Base-by-base conservation (phyloP, 306 rosid genomes). In the Ormosia semicastrata region DNA sequence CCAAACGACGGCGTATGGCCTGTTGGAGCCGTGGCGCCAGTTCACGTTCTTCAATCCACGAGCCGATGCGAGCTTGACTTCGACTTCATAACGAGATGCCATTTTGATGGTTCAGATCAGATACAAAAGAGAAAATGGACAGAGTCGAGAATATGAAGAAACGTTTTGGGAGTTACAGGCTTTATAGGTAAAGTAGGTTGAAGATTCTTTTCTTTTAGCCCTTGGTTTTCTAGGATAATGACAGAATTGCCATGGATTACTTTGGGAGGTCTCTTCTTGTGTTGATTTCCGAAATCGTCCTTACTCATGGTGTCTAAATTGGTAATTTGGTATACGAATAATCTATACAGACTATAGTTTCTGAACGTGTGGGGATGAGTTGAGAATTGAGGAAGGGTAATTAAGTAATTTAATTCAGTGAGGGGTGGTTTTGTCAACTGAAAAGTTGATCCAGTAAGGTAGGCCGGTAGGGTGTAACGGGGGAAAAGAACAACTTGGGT, bases 1-100 rank as follows among this genome's bases (percentile, higher is more conserved):
- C 97, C 98, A 95, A 3, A 93, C 90, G 83, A 95, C 97, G 84
- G 85, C 98, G 88, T 95, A 95, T 0, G 99, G 95, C 53, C 57
- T 82, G 72, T 79, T 80, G 0, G 80, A 32, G 5, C 99, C 99
- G 81, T 90, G 43, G 32, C 94, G 94, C 99, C 99, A 93, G 84
- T 95, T 95, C 59, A 94, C 89, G 88, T 94, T 94, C 86, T 94
- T 94, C 37, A 94, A 85, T 14, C 78, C 87, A 17, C 43, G 86
- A 1, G 97, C 98, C 2, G 92, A 89, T 5, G 82, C 1, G 17
- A 94, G 54, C 67, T 82, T 90, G 2, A 93, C 39, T 47, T 94
- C 92, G 1, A 93, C 69, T 66, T 94, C 95, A 66, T 86, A 86
- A 5, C 89, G 88, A 60, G 94, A 85, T 5, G 89, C 92, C 95